Base-by-base conservation (phyloP, 495 filamentous ascomycete genomes). In the Sordaria brevicollis region DNA sequence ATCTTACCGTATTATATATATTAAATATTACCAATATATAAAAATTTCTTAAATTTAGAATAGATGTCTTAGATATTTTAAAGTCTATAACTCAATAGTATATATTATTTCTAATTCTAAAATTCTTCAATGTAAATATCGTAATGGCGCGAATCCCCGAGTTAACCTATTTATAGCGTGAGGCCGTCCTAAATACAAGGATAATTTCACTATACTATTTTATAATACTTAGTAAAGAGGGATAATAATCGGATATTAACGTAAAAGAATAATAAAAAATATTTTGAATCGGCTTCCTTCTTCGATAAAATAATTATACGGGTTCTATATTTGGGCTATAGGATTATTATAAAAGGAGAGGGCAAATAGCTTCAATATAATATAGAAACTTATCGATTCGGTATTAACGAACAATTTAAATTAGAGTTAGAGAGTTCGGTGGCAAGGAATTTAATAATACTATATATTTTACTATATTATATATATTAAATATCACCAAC, bases 281-380 rank as follows among this genome's bases (percentile, higher is more conserved):
- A 87, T 38, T 83, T 91, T 19, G 93, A 97, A 74, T 77, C 85
- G 3, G 81, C 88, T 0, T 90, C 87, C 1, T 89, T 90, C 81
- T 81, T 80, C 11, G 82, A 87, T n/a, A 78, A 86, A 34, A 81
- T 93, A 25, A 88, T 85, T 70, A 88, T 92, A 66, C 82, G 94
- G 25, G 88, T 92, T 54, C 76, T 95, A 0, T 94, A 90, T 87
- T 79, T 96, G 29, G 91, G 86, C 1, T 77, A 81, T 41, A 80
- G 82, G 35, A 84, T 93, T 69, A 85, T 90, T 0, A 71, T 71
- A 13, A 38, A 68, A 4, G 75, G 71, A 0, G 70, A 66, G 3
- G 75, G 71, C 4, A 78, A 75, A 39, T 82, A 75, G 74, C 72
- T 85, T 10, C 70, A 73, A 35, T 84, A 81, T 54, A 73, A 81